Evolutionary conservation across 768 basidiomycete species (phyloP), one percentile per base, ranked within the genome.

Genomic region (Inosperma sp.): DNA sequence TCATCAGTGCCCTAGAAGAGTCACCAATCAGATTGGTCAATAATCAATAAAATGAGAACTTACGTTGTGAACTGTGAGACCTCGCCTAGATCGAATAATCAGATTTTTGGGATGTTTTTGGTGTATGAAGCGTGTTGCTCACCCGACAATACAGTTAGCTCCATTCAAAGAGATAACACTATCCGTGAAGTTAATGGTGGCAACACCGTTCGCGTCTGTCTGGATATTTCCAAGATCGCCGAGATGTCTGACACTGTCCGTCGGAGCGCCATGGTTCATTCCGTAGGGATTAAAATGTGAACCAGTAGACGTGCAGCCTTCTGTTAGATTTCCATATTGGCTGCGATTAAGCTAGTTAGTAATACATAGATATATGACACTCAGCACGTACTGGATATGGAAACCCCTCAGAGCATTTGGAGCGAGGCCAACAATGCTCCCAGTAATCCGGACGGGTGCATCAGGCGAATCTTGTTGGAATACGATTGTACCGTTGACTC

Each of bases 221-320:
- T 77, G 57, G 61, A 92, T 79, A 61, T 92, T 91, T 5, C 89
- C 89, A 54, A 87, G 62, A 57, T 87, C 84, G 1, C 89, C 89
- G 23, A 86, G 81, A 64, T 91, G 89, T 51, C 88, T 73, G 46
- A 63, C 65, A 4, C 57, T 51, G 58, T 80, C 78, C 7, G 66
- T 63, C 7, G 77, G 85, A 3, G 76, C 84, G 50, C 88, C 88
- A 57, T 92, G 90, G 9, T 68, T 77, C 51, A 75, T 73, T 16
- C 67, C 72, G 66, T 74, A 76, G 0, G 87, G 87, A 70, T 92
- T 91, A 74, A 81, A 92, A 67, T 92, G 89, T 26, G 81, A 57
- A 2, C 87, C 86, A 27, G 88, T 77, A 16, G 86, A 84, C 5
- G 69, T 31, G 62, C 87, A 88, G 1, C 83, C 87, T n/a, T 69